phyloP scores from a whole-genome alignment of 2,329 filamentous ascomycete genomes.

The Ophiocordyceps camponoti-saundersi region DNA sequence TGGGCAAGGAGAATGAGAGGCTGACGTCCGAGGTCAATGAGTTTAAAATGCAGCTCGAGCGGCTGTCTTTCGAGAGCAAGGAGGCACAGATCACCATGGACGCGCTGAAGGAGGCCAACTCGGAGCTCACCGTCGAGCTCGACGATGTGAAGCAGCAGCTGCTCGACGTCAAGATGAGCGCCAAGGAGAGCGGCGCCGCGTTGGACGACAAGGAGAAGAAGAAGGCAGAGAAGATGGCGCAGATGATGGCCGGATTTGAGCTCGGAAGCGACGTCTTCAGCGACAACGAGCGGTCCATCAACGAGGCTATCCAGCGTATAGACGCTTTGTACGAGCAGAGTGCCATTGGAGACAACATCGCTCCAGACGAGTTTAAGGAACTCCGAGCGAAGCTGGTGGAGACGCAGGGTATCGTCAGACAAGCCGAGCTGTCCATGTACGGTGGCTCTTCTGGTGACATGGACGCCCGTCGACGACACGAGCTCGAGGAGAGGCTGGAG shows the following conservation, averaged over 20 bases:
- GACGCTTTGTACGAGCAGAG: constrained; percentile 65
- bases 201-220: constrained; percentile 96
- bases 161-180: constrained; percentile 88
- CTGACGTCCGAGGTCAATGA: constrained; percentile 77
- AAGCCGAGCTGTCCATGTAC: constrained; percentile 76
- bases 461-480: constrained; percentile 51
- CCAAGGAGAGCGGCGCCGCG: constrained; percentile 79
- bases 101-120: constrained; percentile 85
- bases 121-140: constrained; percentile 77
- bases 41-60: constrained; percentile 91
- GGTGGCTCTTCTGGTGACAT: constrained; percentile 47
- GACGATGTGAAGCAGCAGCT: constrained; percentile 95
- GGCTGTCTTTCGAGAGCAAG: constrained; percentile 88
- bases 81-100: constrained; percentile 97
- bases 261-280: constrained; percentile 86
- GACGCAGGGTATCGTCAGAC: constrained; percentile 80
- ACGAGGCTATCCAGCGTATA: constrained; percentile 67
- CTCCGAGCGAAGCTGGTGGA: constrained; percentile 68
- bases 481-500: constrained; percentile 61
- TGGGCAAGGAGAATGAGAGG: constrained; percentile 79
- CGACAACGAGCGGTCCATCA: constrained; percentile 75
- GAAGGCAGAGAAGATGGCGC: constrained; percentile 98
- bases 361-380: constrained; percentile 63
- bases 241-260: constrained; percentile 99
- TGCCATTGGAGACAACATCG: constrained; percentile 59